Conservation (phyloP, 2,329 filamentous ascomycete genomes). For the Lecanicillium sp. region DNA sequence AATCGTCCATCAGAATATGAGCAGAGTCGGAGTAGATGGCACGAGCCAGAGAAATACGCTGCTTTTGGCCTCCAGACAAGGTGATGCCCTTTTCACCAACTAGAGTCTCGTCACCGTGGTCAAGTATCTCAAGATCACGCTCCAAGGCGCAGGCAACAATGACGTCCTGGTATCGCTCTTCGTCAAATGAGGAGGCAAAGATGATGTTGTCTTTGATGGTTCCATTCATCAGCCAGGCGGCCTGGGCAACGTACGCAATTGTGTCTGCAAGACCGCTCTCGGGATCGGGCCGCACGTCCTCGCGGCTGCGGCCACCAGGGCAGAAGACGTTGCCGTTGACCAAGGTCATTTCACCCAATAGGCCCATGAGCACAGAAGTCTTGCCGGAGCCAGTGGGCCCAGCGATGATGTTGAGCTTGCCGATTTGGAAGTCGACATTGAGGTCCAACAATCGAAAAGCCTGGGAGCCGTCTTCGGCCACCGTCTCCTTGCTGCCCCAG, state of each 20-base stretch:
- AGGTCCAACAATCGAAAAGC: slow-evolving; percentile 79
- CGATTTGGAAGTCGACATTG: slow-evolving; percentile 73
- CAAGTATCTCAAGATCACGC: slow-evolving; percentile 84
- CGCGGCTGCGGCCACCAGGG: slow-evolving; percentile 76
- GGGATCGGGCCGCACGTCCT: slow-evolving; percentile 73
- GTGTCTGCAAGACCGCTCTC: slow-evolving; percentile 84
- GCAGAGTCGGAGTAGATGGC: slow-evolving; percentile 93
- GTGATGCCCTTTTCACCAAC: slow-evolving; percentile 98
- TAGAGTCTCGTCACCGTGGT: slow-evolving; percentile 84
- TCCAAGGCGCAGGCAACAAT: slow-evolving; percentile 86
- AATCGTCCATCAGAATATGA: slow-evolving; percentile 88
- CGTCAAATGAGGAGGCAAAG: slow-evolving; percentile 74
- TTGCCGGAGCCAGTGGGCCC: slow-evolving; percentile 93
- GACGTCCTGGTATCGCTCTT: slow-evolving; percentile 78
- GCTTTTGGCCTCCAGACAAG: slow-evolving; percentile 93
- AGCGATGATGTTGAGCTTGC: slow-evolving; percentile 84
- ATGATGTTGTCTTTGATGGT: slow-evolving; percentile 95
- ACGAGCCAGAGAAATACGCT: slow-evolving; percentile 91
- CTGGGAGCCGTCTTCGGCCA: slow-evolving; percentile 56
- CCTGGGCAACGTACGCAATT: slow-evolving; percentile 92
- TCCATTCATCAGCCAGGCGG: slow-evolving; percentile 93
- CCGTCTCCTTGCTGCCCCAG: slow-evolving; percentile 68
- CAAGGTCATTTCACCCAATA: slow-evolving; percentile 92
- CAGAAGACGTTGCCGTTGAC: slow-evolving; percentile 74
- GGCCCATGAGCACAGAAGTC: slow-evolving; percentile 89